Conservation (phyloP, 1,284 basidiomycete genomes). For the Cryptococcus sp. region DNA sequence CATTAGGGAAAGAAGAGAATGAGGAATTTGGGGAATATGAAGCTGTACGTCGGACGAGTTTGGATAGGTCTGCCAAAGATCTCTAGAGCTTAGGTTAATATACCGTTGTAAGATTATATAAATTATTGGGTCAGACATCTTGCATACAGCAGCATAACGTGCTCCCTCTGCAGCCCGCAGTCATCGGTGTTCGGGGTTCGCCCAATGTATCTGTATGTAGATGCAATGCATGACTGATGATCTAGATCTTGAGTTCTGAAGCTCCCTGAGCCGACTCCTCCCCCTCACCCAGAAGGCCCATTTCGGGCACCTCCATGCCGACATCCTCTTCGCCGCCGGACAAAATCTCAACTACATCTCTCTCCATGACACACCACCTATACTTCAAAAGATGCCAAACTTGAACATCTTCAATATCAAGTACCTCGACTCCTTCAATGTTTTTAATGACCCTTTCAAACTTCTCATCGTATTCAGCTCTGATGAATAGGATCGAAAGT, state of each 20-base stretch:
- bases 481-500: slow-evolving; percentile 43
- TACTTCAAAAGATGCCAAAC: slow-evolving; percentile 76
- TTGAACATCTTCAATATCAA: slow-evolving; percentile 61
- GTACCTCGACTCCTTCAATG: slow-evolving; percentile 60
- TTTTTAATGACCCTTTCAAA: slow-evolving; percentile 30
- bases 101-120: no score
- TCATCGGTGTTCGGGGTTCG: no score
- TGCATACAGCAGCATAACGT: no score
- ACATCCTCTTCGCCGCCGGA: slow-evolving; percentile 43
- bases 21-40: slow-evolving; percentile 31
- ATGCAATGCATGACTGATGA: no score
- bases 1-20: slow-evolving; percentile 20
- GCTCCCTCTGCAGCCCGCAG: no score
- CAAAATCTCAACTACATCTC: slow-evolving; percentile 49
- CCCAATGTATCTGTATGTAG: no score
- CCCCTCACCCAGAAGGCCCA: not conserved
- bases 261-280: not conserved
- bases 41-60: slow-evolving; percentile 10
- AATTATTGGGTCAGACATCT: no score
- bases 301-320: slow-evolving; percentile 40
- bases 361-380: slow-evolving; percentile 48
- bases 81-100: not conserved
- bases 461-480: slow-evolving; percentile 27
- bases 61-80: not conserved
- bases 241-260: no score